Percentiles rank a stretch among this genome's conserved stretches.
Evolutionary conservation across 371 early-diverging fungal genomes (phyloP).

Genomic region (Edhazardia aedis): DNA sequence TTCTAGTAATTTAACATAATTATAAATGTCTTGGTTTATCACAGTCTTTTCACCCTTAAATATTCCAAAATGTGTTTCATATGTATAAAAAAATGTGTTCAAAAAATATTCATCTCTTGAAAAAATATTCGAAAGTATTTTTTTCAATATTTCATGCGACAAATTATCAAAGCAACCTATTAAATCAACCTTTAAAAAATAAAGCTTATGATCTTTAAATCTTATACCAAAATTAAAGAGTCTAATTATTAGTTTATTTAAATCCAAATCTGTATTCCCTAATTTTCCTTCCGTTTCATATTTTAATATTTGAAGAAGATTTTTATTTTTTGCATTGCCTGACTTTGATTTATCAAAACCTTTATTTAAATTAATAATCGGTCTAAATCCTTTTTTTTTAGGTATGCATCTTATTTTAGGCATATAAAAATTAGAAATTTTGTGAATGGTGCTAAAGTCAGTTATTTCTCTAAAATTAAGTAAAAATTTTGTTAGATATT

Average conservation of each 20-base stretch:
- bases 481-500: too few relatives aligned
- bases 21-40: background rate
- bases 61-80: background rate
- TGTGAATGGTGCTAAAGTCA: too few relatives aligned
- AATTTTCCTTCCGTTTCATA: background rate
- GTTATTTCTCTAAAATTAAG: too few relatives aligned
- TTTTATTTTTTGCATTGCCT: background rate
- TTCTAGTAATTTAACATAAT: background rate
- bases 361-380: constrained; percentile 17
- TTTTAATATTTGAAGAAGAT: background rate
- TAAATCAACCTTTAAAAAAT: constrained; percentile 33
- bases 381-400: constrained; percentile 20
- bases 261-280: constrained; percentile 6
- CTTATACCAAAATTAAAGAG: background rate
- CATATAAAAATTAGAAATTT: too few relatives aligned
- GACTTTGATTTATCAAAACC: background rate
- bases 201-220: background rate
- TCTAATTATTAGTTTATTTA: background rate
- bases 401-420: constrained; percentile 25
- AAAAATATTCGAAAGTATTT: constrained; percentile 5
- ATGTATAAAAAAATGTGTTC: background rate
- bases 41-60: background rate
- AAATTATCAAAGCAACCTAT: constrained; percentile 39
- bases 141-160: constrained; percentile 12
- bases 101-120: constrained; percentile 14